Evolutionary conservation across 1,284 basidiomycete genomes (phyloP).

Genomic region (Taiwanofungus camphoratus): DNA sequence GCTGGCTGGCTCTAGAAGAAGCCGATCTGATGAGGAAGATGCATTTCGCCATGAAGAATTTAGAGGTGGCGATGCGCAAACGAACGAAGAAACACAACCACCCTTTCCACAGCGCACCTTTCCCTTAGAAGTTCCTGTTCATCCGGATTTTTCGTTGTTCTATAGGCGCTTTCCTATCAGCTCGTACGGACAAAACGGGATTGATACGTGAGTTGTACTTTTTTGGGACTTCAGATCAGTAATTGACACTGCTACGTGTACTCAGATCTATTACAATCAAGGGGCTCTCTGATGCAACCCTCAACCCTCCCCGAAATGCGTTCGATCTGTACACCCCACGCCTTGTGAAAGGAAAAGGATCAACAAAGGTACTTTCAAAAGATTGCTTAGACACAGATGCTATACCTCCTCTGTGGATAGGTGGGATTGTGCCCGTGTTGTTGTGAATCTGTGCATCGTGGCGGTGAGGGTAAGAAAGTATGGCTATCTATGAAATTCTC

Average conservation of each 20-base stretch:
- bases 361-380: slow-evolving; percentile 39
- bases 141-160: slow-evolving; percentile 46
- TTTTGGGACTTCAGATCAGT: not conserved
- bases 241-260: too few relatives aligned
- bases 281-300: slow-evolving; percentile 41
- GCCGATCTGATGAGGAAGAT: too few relatives aligned
- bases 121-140: slow-evolving; percentile 39
- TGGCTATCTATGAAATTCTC: slow-evolving; percentile 79
- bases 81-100: not conserved
- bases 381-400: not conserved
- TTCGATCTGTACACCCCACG: slow-evolving; percentile 75
- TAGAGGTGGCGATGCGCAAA: too few relatives aligned
- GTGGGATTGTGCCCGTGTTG: slow-evolving; percentile 77
- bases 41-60: too few relatives aligned
- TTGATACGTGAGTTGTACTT: slow-evolving; percentile 20
- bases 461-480: slow-evolving; percentile 55
- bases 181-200: slow-evolving; percentile 38
- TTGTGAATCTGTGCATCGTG: slow-evolving; percentile 51
- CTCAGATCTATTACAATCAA: slow-evolving; percentile 1
- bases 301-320: slow-evolving; percentile 48
- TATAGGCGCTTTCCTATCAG: slow-evolving; percentile 64
- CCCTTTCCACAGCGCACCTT: slow-evolving; percentile 39
- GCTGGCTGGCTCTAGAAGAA: too few relatives aligned
- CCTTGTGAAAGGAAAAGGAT: slow-evolving; percentile 66
- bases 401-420: slow-evolving; percentile 9